Conservation (phyloP, 2,329 filamentous ascomycete genomes). For the Curvularia eragrostidis region DNA sequence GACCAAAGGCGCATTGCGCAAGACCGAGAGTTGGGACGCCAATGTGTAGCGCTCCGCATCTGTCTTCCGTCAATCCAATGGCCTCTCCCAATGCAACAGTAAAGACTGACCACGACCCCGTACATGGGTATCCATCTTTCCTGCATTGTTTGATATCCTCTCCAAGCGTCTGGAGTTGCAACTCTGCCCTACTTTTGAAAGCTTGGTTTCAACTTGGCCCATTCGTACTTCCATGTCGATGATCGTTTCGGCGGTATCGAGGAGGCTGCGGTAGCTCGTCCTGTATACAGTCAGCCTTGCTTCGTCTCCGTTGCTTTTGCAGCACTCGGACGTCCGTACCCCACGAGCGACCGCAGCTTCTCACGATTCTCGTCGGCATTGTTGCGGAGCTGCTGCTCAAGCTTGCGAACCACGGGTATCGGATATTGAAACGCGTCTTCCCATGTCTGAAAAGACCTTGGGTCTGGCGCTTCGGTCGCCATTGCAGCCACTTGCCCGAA, state of each 20-base stretch:
- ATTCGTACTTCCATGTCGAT: constrained; percentile 86
- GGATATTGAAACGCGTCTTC: constrained; percentile 72
- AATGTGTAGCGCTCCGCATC: constrained; percentile 56
- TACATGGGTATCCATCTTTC: constrained; percentile 56
- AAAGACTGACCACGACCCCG: constrained; percentile 50
- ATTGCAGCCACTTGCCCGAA: constrained; percentile 43
- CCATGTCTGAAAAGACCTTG: constrained; percentile 65
- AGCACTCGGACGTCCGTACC: constrained; percentile 53
- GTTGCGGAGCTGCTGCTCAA: constrained; percentile 69
- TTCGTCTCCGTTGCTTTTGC: not conserved
- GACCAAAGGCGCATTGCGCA: constrained; percentile 62
- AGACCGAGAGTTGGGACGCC: constrained; percentile 63
- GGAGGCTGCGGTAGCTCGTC: constrained; percentile 81
- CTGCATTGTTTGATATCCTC: constrained; percentile 66
- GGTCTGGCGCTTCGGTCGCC: constrained; percentile 64
- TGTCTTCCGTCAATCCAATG: constrained; percentile 36
- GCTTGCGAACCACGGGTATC: constrained; percentile 65
- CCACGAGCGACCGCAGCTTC: constrained; percentile 70
- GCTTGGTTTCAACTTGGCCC: constrained; percentile 71
- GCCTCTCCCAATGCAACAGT: constrained; percentile 2
- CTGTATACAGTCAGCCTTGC: constrained; percentile 46
- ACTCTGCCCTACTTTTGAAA: constrained; percentile 74
- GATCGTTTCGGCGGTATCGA: constrained; percentile 93
- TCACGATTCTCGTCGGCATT: constrained; percentile 69
- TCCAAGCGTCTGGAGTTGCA: constrained; percentile 78